A percentile compares a stretch with the other conserved stretches of the same genome.
Conservation (phyloP, 768 basidiomycete genomes). For the Suillus hirtellus region DNA sequence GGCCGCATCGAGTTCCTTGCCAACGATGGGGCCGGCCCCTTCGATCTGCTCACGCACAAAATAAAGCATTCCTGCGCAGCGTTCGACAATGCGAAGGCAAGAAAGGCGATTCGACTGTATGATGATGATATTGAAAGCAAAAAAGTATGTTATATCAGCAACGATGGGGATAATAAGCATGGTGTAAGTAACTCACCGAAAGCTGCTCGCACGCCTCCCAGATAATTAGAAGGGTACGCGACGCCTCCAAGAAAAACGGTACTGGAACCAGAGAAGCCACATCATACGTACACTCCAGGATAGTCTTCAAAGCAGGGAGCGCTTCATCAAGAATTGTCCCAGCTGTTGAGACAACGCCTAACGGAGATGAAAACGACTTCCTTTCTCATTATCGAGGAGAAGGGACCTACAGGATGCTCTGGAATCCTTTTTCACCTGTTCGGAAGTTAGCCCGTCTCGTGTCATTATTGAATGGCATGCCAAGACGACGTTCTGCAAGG, state of each 20-base stretch:
- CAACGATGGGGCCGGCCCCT: slow-evolving; percentile 53
- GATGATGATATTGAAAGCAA: not conserved
- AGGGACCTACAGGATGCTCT: not conserved
- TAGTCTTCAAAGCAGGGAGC: not conserved
- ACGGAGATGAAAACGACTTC: not conserved
- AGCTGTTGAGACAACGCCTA: not conserved
- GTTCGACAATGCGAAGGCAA: slow-evolving; percentile 69
- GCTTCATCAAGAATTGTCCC: not conserved
- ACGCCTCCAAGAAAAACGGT: slow-evolving; percentile 53
- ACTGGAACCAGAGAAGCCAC: slow-evolving; percentile 50
- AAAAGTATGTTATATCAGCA: not conserved
- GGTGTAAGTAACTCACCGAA: slow-evolving; percentile 46
- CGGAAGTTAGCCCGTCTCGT: not conserved
- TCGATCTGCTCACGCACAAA: slow-evolving; percentile 61
- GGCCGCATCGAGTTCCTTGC: slow-evolving; percentile 51
- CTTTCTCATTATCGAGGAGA: not conserved
- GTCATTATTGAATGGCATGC: slow-evolving; percentile 1
- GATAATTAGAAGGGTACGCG: slow-evolving; percentile 52
- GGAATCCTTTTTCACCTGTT: not conserved
- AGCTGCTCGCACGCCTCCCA: slow-evolving; percentile 65
- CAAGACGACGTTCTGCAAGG: not conserved
- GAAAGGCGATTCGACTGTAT: slow-evolving; percentile 64
- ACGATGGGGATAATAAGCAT: not conserved
- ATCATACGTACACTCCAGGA: not conserved
- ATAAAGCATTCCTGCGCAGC: slow-evolving; percentile 72